Evolutionary conservation across 805 yeast species (phyloP).

Genomic region (Cyberlindnera veronae): DNA sequence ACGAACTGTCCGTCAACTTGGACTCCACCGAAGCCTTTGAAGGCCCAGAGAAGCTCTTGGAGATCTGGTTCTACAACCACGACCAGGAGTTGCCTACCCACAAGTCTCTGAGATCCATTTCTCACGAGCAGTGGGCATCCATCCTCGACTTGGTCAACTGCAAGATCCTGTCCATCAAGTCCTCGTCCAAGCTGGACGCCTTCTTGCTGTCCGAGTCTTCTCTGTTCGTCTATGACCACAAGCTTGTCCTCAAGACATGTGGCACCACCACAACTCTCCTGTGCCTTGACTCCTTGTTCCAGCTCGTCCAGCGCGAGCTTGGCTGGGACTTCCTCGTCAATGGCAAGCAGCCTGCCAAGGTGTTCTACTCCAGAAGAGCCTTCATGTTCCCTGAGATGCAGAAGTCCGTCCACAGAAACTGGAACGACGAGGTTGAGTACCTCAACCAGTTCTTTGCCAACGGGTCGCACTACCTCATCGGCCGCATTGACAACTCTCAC

Average conservation of each 20-base stretch:
- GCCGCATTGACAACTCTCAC: constrained; percentile 75
- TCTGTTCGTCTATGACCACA: constrained; percentile 83
- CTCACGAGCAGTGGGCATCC: constrained; percentile 63
- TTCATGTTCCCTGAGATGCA: constrained; percentile 92
- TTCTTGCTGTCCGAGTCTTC: constrained; percentile 87
- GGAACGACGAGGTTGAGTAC: constrained; percentile 76
- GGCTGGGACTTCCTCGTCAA: constrained; percentile 36
- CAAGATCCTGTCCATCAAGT: constrained; percentile 77
- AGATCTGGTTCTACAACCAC: constrained; percentile 77
- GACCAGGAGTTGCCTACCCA: constrained; percentile 33
- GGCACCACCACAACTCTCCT: constrained; percentile 91
- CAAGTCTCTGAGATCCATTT: constrained; percentile 60
- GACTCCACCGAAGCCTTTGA: constrained; percentile 94
- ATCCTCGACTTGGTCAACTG: constrained; percentile 82
- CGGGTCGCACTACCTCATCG: constrained; percentile 72
- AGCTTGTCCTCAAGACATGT: constrained; percentile 85
- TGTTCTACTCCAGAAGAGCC: constrained; percentile 86
- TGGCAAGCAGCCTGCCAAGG: constrained; percentile 47
- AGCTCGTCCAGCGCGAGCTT: constrained; percentile 41
- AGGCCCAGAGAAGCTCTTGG: constrained; percentile 94
- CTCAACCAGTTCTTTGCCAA: constrained; percentile 61
- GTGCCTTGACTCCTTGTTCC: constrained; percentile 66
- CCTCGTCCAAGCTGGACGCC: constrained; percentile 67
- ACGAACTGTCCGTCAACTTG: constrained; percentile 68
- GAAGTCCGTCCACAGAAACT: constrained; percentile 71